These are phyloP conservation scores for Penicillium sp. DNA, from an alignment of 2,329 filamentous ascomycete genomes.

Conservation along the genomic window DNA sequence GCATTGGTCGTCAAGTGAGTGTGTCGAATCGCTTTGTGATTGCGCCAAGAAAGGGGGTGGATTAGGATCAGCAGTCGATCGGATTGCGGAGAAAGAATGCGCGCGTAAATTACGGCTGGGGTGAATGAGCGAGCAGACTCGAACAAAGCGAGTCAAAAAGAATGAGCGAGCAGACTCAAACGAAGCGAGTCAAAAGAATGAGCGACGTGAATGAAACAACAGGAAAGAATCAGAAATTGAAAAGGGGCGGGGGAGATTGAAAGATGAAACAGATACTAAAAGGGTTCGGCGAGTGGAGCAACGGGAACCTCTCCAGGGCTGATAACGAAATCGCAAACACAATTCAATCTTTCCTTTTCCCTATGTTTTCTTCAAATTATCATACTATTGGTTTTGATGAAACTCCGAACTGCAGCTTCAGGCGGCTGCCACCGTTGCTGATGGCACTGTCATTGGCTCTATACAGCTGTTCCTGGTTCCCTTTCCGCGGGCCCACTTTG, in stretches of 20 bases:
- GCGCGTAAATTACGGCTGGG: background rate
- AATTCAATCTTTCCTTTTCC: background rate
- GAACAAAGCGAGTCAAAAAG: background rate
- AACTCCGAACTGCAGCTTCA: background rate
- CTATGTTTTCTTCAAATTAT: background rate
- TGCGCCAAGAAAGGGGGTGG: constrained; percentile 23
- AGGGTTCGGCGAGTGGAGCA: constrained; percentile 3
- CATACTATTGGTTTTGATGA: background rate
- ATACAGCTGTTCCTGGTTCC: background rate
- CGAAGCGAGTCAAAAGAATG: background rate
- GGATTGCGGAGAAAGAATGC: constrained; percentile 21
- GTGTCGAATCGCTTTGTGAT: constrained; percentile 13
- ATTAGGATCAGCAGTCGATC: constrained; percentile 5
- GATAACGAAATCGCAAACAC: background rate
- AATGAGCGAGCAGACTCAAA: background rate
- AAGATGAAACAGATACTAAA: constrained; percentile 18
- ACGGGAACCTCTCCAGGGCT: constrained; percentile 10
- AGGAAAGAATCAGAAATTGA: background rate
- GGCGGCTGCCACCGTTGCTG: background rate
- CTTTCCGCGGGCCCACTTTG: constrained; percentile 4
- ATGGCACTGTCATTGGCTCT: background rate
- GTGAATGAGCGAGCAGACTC: constrained; percentile 7
- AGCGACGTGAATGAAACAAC: background rate
- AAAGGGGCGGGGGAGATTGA: constrained; percentile 4
- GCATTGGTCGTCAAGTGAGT: constrained; percentile 10